Conservation (phyloP, 2,329 filamentous ascomycete species). For the Aquanectria penicillioides region DNA sequence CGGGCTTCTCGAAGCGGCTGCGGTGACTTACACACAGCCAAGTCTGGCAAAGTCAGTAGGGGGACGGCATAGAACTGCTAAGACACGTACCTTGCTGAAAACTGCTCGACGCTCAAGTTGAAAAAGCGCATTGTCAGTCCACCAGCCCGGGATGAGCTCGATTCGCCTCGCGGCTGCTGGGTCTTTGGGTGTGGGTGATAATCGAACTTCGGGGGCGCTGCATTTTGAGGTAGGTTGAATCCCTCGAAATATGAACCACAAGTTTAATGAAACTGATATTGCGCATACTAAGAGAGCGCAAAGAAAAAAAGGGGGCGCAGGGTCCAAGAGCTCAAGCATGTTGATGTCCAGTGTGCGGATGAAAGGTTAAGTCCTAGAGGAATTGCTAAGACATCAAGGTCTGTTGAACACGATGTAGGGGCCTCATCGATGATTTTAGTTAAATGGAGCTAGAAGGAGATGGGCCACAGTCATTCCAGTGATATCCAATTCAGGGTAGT, state of each 20-base stretch:
- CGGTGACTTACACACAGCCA: slow-evolving; percentile 51
- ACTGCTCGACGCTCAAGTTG: slow-evolving; percentile 56
- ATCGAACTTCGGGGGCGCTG: background rate
- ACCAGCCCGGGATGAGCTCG: slow-evolving; percentile 13
- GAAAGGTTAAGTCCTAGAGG: too few relatives aligned
- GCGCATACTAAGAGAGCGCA: background rate
- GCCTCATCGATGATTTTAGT: too few relatives aligned
- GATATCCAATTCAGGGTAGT: background rate
- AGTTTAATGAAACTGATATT: background rate
- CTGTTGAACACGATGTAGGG: too few relatives aligned
- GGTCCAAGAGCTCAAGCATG: background rate
- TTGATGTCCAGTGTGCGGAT: background rate
- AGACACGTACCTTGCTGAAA: slow-evolving; percentile 39
- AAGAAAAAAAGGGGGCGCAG: background rate
- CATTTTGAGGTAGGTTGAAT: background rate
- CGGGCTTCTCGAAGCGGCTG: slow-evolving; percentile 45
- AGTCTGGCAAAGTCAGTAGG: slow-evolving; percentile 41
- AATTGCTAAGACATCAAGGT: too few relatives aligned
- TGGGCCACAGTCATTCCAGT: background rate
- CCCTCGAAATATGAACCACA: background rate
- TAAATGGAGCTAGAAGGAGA: background rate
- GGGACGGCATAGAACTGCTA: background rate
- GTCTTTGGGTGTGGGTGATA: background rate
- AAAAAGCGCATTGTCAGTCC: slow-evolving; percentile 47
- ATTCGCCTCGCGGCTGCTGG: background rate